Evolutionary conservation across 176 grass and related monocot species (phyloP).

Genomic region (Carex kokanica): DNA sequence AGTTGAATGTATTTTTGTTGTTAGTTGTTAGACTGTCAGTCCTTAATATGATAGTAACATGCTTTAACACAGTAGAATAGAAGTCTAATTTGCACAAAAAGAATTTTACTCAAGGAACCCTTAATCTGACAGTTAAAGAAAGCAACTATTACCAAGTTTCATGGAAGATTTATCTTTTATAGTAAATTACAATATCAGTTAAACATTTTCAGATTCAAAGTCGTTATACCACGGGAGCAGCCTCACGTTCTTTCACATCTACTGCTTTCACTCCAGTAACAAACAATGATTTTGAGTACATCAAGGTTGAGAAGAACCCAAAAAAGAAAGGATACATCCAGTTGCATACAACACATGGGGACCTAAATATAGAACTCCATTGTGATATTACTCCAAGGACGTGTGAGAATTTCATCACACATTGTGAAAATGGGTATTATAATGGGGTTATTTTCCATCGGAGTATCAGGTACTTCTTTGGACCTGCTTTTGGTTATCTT

Average conservation of each 20-base stretch:
- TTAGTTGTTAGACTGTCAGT: background rate
- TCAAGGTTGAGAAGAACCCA: constrained; percentile 91
- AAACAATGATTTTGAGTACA: constrained; percentile 81
- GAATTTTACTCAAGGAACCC: too few relatives aligned
- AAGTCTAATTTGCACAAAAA: background rate
- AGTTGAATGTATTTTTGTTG: background rate
- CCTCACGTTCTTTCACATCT: constrained; percentile 93
- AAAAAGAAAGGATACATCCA: constrained; percentile 99
- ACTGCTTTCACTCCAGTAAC: constrained; percentile 94
- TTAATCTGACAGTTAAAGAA: background rate
- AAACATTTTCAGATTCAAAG: constrained; percentile 84
- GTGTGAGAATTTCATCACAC: constrained; percentile 95
- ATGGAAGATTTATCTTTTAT: background rate
- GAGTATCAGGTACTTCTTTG: constrained; percentile 61
- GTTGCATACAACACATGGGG: constrained; percentile 88
- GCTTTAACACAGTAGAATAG: background rate
- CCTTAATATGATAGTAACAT: background rate
- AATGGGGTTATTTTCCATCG: constrained; percentile 88
- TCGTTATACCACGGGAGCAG: constrained; percentile 78
- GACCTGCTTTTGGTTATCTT: background rate
- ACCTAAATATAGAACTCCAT: constrained; percentile 94
- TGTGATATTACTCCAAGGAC: constrained; percentile 88
- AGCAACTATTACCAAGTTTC: background rate
- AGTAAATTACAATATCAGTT: constrained; percentile 13
- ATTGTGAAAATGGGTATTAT: constrained; percentile 98